Conservation (phyloP, 2,329 filamentous ascomycete genomes). For the Claviceps digitariae region DNA sequence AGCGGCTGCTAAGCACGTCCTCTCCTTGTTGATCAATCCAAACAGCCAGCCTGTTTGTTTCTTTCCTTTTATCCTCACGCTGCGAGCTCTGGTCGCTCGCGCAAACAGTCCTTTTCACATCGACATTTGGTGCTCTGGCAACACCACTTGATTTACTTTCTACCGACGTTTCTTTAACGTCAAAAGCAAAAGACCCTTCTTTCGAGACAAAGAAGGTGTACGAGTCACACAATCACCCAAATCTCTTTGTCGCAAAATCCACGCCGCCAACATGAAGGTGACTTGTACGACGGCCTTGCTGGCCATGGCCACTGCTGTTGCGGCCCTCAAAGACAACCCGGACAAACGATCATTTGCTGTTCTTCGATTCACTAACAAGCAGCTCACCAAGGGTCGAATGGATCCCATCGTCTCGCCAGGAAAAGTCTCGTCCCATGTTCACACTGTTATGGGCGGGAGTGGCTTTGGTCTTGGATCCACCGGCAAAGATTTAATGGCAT, state of each 20-base stretch:
- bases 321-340: conserved; percentile 28
- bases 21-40: conserved; percentile 18
- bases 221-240: neutral
- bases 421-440: conserved; percentile 44
- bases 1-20: conserved; percentile 22
- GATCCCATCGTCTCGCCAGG: conserved; percentile 60
- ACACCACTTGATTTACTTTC: conserved; percentile 12
- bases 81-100: conserved; percentile 12
- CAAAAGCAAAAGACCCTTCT: neutral
- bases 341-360: conserved; percentile 47
- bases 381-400: conserved; percentile 45
- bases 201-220: neutral
- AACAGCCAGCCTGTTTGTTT: conserved; percentile 17
- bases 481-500: conserved; percentile 43
- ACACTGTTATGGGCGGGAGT: conserved; percentile 58
- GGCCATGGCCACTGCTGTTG: conserved; percentile 24
- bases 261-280: conserved; percentile 22
- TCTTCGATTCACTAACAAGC: conserved; percentile 54
- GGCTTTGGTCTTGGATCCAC: conserved; percentile 50
- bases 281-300: conserved; percentile 18
- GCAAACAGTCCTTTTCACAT: conserved; percentile 13
- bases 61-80: conserved; percentile 16
- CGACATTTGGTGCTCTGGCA: conserved; percentile 20
- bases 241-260: neutral
- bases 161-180: conserved; percentile 1